Evolutionary conservation across 148 eudicot species (phyloP), one percentile per base, ranked within the genome.

Genomic region (Chenopodium quinoa): DNA sequence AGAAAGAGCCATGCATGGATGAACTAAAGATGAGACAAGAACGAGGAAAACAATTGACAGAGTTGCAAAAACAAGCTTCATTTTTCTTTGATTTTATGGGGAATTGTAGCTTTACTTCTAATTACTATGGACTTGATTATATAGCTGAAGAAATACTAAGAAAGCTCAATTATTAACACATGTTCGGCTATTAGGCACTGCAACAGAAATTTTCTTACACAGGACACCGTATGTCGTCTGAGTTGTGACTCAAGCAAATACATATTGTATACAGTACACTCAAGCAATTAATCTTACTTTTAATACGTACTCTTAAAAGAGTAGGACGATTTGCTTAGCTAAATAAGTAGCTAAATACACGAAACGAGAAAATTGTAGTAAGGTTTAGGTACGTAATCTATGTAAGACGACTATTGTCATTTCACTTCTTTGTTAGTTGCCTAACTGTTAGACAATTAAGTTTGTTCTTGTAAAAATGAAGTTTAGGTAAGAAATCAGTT

Each of bases 1-100:
- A 64, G 81, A 82, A 81, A 82, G 11, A 69, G 88, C 87, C 86
- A 82, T 75, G 78, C 83, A 44, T 2, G 84, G 85, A 27, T 86
- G 84, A 44, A 84, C 79, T 58, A 87, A 60, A 48, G 85, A 82
- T 64, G 80, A 67, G 81, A 66, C 20, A 58, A 85, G 82, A 73
- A 83, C 62, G 25, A 87, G 71, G 32, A 81, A 77, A 71, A 54
- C 76, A 47, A 89, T 46, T 16, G 88, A 77, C 37, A 86, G 13
- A 56, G 31, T 77, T 84, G 84, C 83, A 4, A 84, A 58, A 81
- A 29, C 40, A 48, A 82, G 62, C 85, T 89, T 87, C 89, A 82
- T 89, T 58, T 69, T 85, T 67, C 58, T 63, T 32, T 5, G 19
- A 22, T 63, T 23, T 11, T 77, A 71, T 56, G 10, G 19, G 16